Base-by-base conservation (phyloP, 129 eudicot species). In the Rutidosis leptorrhynchoides region DNA sequence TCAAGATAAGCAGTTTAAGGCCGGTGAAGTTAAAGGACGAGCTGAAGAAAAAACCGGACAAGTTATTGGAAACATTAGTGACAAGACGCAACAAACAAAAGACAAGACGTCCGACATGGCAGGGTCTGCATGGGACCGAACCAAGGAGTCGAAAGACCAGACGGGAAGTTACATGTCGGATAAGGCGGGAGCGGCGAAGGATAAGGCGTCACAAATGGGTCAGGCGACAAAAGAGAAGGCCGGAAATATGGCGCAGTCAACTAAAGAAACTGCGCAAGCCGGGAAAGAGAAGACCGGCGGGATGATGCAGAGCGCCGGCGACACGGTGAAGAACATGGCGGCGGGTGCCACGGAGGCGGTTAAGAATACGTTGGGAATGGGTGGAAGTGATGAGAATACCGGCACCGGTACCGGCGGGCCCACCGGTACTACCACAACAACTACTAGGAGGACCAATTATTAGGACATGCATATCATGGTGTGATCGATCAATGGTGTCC, bases 271-370 rank as follows among this genome's bases (percentile, higher is more conserved):
- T 0, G 87, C 90, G 2, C 58, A 72, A 26, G 82, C 87, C 1
- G 96, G 96, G 11, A 79, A 75, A 35, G 96, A 85, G 11, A 83
- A 83, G 66, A 81, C 90, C 0, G 85, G 90, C 0, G 85, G 85
- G 10, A 20, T 83, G 5, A 55, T 89, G 55, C 77, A 77, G 20
- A 66, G 64, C 68, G 81, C 96, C 0, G 86, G 91, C 0, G 91
- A 88, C 58, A 83, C 78, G 22, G 85, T 88, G 32, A 84, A 55
- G 74, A 74, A 54, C 37, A 78, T 88, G 88, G 96, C 96, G 1
- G 75, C 73, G 20, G 86, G 91, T 5, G 90, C 86, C 6, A 68
- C 77, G 2, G 90, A 84, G 3, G 82, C 90, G 22, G 89, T 88
- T n/a, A 88, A 88, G 74, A 26, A 60, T 19, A 84, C 96, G 2